These are phyloP conservation scores for Pestalotiopsis sp. DNA, from an alignment of 2,329 filamentous ascomycete genomes.

Conservation along the genomic window DNA sequence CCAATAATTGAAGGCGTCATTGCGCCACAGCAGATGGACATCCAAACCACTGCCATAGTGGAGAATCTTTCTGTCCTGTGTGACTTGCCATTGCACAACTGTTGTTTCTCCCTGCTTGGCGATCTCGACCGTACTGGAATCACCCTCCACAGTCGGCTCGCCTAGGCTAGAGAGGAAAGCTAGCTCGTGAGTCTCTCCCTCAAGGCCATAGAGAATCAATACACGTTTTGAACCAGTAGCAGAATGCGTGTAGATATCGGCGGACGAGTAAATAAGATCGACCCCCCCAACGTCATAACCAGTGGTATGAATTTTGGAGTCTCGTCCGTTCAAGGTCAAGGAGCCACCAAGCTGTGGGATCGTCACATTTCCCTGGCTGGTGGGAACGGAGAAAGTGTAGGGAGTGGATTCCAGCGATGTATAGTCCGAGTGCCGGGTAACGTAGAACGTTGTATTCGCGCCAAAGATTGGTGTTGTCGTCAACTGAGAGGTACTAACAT, in stretches of 20 bases:
- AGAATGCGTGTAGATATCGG: slow-evolving; percentile 67
- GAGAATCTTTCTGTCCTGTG: slow-evolving; percentile 39
- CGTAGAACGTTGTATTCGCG: slow-evolving; percentile 62
- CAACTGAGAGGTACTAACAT: slow-evolving; percentile 53
- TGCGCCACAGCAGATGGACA: slow-evolving; percentile 48
- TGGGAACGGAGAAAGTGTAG: slow-evolving; percentile 67
- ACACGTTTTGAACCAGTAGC: slow-evolving; percentile 47
- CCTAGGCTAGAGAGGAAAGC: slow-evolving; percentile 37
- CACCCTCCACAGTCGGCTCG: slow-evolving; percentile 35
- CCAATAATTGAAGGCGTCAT: slow-evolving; percentile 62
- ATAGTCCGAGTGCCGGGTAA: slow-evolving; percentile 69
- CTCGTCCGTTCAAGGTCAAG: slow-evolving; percentile 63
- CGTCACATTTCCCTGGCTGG: slow-evolving; percentile 56
- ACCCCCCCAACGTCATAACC: slow-evolving; percentile 65
- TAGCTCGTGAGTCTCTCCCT: slow-evolving; percentile 65
- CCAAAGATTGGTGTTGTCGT: slow-evolving; percentile 64
- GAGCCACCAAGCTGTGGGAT: slow-evolving; percentile 61
- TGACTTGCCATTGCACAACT: slow-evolving; percentile 12
- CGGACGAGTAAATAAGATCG: slow-evolving; percentile 67
- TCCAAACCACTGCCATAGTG: slow-evolving; percentile 36
- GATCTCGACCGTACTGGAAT: slow-evolving; percentile 7
- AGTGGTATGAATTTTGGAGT: slow-evolving; percentile 68
- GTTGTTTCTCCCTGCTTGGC: neutral
- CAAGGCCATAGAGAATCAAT: slow-evolving; percentile 65
- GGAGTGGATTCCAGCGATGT: slow-evolving; percentile 56